Evolutionary conservation across 345 rosid species (phyloP).

Genomic region (Populus davidiana): DNA sequence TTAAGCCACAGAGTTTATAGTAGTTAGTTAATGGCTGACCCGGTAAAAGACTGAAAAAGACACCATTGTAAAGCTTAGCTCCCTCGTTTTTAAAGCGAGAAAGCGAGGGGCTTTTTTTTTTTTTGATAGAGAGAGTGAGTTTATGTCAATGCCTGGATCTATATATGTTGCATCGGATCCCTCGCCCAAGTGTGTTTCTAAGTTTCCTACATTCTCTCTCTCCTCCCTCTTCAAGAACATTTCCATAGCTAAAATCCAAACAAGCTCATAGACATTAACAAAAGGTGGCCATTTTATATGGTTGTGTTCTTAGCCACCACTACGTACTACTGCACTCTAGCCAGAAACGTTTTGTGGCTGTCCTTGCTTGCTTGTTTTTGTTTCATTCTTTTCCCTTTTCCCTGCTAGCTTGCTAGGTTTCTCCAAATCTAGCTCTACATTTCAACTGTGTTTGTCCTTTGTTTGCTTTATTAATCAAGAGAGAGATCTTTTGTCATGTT

Average conservation of each 20-base stretch:
- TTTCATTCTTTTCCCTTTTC: background rate
- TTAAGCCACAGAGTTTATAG: slow-evolving; percentile 20
- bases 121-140: slow-evolving; percentile 9
- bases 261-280: slow-evolving; percentile 15
- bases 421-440: background rate
- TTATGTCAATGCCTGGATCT: background rate
- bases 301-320: background rate
- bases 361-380: background rate
- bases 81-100: slow-evolving; percentile 2
- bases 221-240: slow-evolving; percentile 19
- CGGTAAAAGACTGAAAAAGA: background rate
- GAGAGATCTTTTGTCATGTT: slow-evolving; percentile 15
- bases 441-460: background rate
- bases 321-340: background rate
- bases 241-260: slow-evolving; percentile 36
- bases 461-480: background rate
- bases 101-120: slow-evolving; percentile 19
- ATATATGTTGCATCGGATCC: slow-evolving; percentile 74
- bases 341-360: background rate
- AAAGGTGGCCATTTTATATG: slow-evolving; percentile 1
- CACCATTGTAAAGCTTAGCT: background rate
- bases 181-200: slow-evolving; percentile 49
- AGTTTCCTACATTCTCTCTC: slow-evolving; percentile 18
- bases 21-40: slow-evolving; percentile 10
- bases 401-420: background rate